Conservation (phyloP, 331 rosid genomes). For the Stylosanthes scabra region DNA sequence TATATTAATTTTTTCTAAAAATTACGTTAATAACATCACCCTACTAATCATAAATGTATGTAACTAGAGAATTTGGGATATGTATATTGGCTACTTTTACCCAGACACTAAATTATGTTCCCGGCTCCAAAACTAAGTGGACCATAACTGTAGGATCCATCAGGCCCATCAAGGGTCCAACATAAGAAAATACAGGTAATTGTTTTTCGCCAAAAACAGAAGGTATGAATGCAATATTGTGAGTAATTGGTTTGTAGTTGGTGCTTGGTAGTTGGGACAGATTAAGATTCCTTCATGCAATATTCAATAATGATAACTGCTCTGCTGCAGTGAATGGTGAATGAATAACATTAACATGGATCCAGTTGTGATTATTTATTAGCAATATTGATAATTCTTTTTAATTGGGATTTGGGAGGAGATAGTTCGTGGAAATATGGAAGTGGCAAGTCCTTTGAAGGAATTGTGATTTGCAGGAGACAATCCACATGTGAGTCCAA, state of each 20-base stretch:
- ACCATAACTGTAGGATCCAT: background rate
- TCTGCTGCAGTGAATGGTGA: background rate
- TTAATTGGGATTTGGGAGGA: too few species aligned
- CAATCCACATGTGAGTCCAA: background rate
- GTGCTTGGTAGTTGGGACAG: background rate
- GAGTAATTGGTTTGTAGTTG: too few species aligned
- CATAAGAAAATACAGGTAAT: too few species aligned
- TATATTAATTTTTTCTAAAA: too few species aligned
- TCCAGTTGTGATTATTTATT: too few species aligned
- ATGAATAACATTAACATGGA: too few species aligned
- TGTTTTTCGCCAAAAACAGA: too few species aligned
- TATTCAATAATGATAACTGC: background rate
- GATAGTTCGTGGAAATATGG: background rate
- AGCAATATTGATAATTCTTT: too few species aligned
- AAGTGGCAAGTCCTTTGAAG: background rate
- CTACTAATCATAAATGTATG: background rate
- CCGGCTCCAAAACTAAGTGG: background rate
- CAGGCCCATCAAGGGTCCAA: background rate
- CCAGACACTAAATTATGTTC: conserved; percentile 67
- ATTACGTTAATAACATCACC: background rate
- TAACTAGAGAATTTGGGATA: background rate
- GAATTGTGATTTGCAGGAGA: background rate
- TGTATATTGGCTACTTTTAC: conserved; percentile 7
- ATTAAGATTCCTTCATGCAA: background rate
- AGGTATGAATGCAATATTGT: too few species aligned